Percentiles rank a stretch among this genome's conserved stretches.
Conservation (phyloP, 2,329 filamentous ascomycete genomes). For the Fusarium bulbicola region DNA sequence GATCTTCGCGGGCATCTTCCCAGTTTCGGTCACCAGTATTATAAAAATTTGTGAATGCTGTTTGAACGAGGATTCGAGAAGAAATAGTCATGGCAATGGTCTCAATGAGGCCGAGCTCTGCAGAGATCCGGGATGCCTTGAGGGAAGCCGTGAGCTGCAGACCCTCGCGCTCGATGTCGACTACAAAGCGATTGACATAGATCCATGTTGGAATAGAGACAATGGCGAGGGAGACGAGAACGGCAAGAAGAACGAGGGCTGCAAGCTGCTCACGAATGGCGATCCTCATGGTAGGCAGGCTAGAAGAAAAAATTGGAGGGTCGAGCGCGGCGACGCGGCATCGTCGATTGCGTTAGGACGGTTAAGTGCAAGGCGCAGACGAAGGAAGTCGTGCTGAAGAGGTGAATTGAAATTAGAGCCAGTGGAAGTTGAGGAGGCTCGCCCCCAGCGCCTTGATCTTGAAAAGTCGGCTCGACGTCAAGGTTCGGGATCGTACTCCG, state of each 20-base stretch:
- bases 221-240: constrained; percentile 78
- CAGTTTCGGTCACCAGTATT: constrained; percentile 65
- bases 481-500: not conserved
- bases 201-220: constrained; percentile 80
- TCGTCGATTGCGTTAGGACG: constrained; percentile 34
- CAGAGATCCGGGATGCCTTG: constrained; percentile 83
- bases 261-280: constrained; percentile 89
- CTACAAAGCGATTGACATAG: constrained; percentile 64
- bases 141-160: constrained; percentile 84
- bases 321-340: constrained; percentile 40
- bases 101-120: constrained; percentile 81
- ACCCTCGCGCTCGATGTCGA: constrained; percentile 63
- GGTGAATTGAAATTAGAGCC: not conserved
- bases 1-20: constrained; percentile 67
- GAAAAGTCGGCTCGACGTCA: not conserved
- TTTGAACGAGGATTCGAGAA: constrained; percentile 70
- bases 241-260: constrained; percentile 78
- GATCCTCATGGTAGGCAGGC: constrained; percentile 72
- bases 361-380: constrained; percentile 12
- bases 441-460: not conserved
- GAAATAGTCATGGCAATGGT: constrained; percentile 77
- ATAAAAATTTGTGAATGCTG: constrained; percentile 62
- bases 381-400: constrained; percentile 11
- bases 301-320: constrained; percentile 33
- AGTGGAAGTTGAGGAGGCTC: constrained; percentile 2